Percentiles rank a stretch among this genome's conserved stretches.
These are phyloP conservation scores for Myriosclerotinia duriaeana DNA, from an alignment of 2,329 filamentous ascomycete species.

Conservation along the genomic window DNA sequence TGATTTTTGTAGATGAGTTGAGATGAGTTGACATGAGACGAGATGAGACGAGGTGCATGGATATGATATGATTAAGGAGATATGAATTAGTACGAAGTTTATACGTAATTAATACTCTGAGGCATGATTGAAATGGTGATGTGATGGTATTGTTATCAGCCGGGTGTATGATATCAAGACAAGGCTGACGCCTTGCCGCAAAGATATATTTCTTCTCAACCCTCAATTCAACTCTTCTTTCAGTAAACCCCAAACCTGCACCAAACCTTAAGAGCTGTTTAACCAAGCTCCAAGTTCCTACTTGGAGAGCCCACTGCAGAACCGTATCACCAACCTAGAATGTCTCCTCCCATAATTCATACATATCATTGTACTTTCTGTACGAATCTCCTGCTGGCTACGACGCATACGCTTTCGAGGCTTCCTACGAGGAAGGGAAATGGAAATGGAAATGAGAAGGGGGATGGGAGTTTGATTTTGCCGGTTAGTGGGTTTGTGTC, in stretches of 20 bases:
- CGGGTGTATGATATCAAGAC: no score
- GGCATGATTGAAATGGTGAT: no score
- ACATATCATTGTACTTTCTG: slow-evolving; percentile 8
- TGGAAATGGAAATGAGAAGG: no score
- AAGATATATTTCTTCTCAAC: no score
- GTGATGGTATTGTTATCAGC: no score
- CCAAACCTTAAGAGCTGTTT: no score
- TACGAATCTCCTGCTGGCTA: not conserved
- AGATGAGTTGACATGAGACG: not conserved
- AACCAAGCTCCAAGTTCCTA: no score
- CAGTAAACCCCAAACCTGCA: no score
- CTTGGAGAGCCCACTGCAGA: no score
- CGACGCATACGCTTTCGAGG: not conserved
- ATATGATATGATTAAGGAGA: not conserved
- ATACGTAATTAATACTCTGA: not conserved
- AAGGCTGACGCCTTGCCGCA: no score
- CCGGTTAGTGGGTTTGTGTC: not conserved
- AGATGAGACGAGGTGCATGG: not conserved
- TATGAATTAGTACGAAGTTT: not conserved
- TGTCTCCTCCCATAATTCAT: not conserved
- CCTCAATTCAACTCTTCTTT: no score
- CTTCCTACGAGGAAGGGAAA: not conserved
- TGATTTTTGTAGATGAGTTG: not conserved
- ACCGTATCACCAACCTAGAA: not conserved
- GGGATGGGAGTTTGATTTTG: slow-evolving; percentile 7